Conservation (phyloP, 345 rosid genomes). For the Bretschneidera sinensis region DNA sequence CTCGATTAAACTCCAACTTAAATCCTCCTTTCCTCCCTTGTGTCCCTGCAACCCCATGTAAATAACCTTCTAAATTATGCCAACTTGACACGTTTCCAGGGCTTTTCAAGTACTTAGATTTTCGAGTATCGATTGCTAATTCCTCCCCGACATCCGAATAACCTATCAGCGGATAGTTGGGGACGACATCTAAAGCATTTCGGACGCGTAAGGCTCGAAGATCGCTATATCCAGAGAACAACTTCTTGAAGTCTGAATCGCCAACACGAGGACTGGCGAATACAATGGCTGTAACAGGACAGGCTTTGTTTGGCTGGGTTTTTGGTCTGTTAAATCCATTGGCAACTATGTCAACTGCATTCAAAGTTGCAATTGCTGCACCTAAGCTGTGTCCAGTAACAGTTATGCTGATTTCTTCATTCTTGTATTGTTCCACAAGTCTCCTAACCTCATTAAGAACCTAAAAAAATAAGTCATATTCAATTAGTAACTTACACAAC, state of each 20-base stretch:
- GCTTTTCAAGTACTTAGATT: slow-evolving; percentile 54
- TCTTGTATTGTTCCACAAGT: slow-evolving; percentile 45
- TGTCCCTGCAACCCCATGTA: slow-evolving; percentile 80
- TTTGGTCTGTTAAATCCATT: slow-evolving; percentile 48
- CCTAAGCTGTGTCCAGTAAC: slow-evolving; percentile 67
- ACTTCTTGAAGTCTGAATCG: slow-evolving; percentile 36
- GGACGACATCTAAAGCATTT: slow-evolving; percentile 58
- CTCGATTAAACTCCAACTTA: slow-evolving; percentile 51
- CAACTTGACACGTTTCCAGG: slow-evolving; percentile 39
- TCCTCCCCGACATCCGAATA: slow-evolving; percentile 71
- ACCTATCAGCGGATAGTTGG: slow-evolving; percentile 54
- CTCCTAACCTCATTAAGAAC: slow-evolving; percentile 43
- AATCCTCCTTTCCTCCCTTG: slow-evolving; percentile 58
- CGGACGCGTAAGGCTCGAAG: slow-evolving; percentile 44
- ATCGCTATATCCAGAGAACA: slow-evolving; percentile 37
- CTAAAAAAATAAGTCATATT: slow-evolving; percentile 11
- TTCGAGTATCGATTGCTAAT: slow-evolving; percentile 49
- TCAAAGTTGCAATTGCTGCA: slow-evolving; percentile 54
- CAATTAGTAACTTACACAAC: too few species aligned
- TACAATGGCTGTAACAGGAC: slow-evolving; percentile 49
- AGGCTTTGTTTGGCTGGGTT: slow-evolving; percentile 20
- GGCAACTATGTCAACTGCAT: slow-evolving; percentile 53
- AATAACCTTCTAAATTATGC: slow-evolving; percentile 62
- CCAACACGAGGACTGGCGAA: slow-evolving; percentile 76
- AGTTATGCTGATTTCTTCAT: slow-evolving; percentile 68